Evolutionary conservation across 2,329 filamentous ascomycete species (phyloP).

Genomic region (Myriosclerotinia curreyana): DNA sequence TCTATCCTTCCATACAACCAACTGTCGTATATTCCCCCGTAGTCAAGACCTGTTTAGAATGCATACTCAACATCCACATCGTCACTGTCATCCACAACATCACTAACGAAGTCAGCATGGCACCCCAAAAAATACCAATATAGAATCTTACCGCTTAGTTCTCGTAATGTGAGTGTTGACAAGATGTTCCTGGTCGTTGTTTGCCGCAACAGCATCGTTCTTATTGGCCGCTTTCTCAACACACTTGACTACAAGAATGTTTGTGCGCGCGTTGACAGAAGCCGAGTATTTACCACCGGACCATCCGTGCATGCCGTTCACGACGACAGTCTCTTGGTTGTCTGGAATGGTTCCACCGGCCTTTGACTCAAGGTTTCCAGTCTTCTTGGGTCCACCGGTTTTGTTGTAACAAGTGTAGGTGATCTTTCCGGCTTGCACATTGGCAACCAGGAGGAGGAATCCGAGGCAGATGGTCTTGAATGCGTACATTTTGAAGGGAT

Average conservation of each 20-base stretch:
- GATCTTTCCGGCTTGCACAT: background rate
- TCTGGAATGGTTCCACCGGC: background rate
- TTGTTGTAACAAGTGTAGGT: background rate
- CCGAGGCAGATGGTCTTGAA: background rate
- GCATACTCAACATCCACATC: background rate
- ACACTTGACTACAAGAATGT: background rate
- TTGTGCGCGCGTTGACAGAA: background rate
- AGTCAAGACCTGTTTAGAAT: background rate
- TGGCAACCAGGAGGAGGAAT: background rate
- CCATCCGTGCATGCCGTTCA: background rate
- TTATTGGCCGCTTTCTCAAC: background rate
- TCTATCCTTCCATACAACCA: background rate
- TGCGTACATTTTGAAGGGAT: background rate
- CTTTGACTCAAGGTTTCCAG: background rate
- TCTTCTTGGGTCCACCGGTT: background rate
- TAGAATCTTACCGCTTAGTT: background rate
- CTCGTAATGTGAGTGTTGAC: background rate
- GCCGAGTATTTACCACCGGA: background rate
- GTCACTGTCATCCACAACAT: background rate
- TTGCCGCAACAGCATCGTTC: no score
- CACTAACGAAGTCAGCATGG: background rate
- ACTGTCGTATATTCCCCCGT: background rate
- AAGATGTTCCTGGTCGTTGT: background rate
- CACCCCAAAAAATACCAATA: background rate
- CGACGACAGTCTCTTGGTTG: background rate